These are phyloP conservation scores for Sclerotinia nivalis DNA, from an alignment of 2,329 filamentous ascomycete genomes.

Conservation along the genomic window DNA sequence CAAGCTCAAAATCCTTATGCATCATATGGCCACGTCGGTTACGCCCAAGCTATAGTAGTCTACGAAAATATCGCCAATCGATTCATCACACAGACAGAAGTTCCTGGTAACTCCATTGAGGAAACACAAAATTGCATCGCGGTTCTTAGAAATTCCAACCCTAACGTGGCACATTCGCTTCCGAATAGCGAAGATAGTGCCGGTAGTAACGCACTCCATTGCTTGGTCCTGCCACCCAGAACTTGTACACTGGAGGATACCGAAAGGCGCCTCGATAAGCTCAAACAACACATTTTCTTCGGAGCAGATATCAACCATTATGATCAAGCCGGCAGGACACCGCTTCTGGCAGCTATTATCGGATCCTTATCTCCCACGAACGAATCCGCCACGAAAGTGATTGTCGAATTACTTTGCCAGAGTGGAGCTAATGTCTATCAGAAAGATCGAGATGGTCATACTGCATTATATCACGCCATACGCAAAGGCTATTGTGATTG, in stretches of 20 bases:
- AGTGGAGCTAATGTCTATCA: slow-evolving; percentile 15
- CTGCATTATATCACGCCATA: slow-evolving; percentile 18
- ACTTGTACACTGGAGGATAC: slow-evolving; percentile 14
- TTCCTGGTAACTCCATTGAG: background rate
- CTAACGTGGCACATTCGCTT: background rate
- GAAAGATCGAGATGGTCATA: slow-evolving; percentile 15
- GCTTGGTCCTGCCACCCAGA: background rate
- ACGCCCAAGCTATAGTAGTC: slow-evolving; percentile 15
- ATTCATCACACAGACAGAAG: slow-evolving; percentile 7
- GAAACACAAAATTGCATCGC: slow-evolving; percentile 15
- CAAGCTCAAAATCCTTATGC: slow-evolving; percentile 18
- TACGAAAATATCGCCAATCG: slow-evolving; percentile 21
- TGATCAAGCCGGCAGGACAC: slow-evolving; percentile 18
- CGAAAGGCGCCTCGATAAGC: background rate
- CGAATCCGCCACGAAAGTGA: slow-evolving; percentile 3
- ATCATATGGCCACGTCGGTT: slow-evolving; percentile 18
- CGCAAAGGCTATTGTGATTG: slow-evolving; percentile 20
- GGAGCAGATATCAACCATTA: slow-evolving; percentile 22
- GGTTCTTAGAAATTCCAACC: slow-evolving; percentile 2
- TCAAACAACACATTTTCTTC: slow-evolving; percentile 10
- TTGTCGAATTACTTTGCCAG: slow-evolving; percentile 4
- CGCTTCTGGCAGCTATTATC: slow-evolving; percentile 16
- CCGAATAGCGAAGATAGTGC: slow-evolving; percentile 9
- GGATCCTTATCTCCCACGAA: background rate
- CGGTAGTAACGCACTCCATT: slow-evolving; percentile 10